Conservation (phyloP, 768 basidiomycete genomes). For the Leucosporidium scottii region DNA sequence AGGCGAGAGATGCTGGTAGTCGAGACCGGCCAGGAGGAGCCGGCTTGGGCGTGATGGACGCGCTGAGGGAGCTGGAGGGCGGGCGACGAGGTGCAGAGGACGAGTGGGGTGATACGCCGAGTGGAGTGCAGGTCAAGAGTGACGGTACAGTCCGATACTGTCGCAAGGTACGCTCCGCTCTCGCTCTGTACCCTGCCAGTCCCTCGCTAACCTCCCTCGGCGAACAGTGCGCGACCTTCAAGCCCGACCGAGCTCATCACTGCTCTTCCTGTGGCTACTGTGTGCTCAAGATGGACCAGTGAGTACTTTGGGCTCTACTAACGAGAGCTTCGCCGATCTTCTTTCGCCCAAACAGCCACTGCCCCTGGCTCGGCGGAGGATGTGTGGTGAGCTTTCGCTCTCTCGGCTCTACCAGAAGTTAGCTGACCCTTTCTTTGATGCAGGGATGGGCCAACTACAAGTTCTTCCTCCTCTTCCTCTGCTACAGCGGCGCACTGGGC, state of each 20-base stretch:
- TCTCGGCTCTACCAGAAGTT: not conserved
- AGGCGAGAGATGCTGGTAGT: not conserved
- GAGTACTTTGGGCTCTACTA: not conserved
- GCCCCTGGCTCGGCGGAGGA: slow-evolving; percentile 31
- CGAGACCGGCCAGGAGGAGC: not conserved
- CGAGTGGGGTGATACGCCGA: not conserved
- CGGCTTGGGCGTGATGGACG: not conserved
- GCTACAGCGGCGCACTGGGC: slow-evolving; percentile 25
- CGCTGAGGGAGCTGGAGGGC: not conserved
- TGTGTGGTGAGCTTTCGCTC: slow-evolving; percentile 10
- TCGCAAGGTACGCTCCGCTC: not conserved
- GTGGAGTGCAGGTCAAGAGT: not conserved
- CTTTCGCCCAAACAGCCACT: slow-evolving; percentile 9
- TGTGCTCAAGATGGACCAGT: slow-evolving; percentile 31
- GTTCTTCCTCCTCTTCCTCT: slow-evolving; percentile 28
- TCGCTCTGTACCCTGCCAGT: not conserved
- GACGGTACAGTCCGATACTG: not conserved
- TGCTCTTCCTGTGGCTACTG: slow-evolving; percentile 25
- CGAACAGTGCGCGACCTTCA: slow-evolving; percentile 20
- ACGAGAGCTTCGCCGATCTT: not conserved
- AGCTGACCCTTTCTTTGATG: not conserved
- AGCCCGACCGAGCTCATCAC: slow-evolving; percentile 32
- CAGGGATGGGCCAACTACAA: slow-evolving; percentile 31
- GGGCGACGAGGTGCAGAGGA: not conserved
- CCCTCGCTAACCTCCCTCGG: not conserved